A percentile compares a stretch with the other conserved stretches of the same genome.
phyloP scores from a whole-genome alignment of 2,329 filamentous ascomycete genomes.

The Penicillium sp. region DNA sequence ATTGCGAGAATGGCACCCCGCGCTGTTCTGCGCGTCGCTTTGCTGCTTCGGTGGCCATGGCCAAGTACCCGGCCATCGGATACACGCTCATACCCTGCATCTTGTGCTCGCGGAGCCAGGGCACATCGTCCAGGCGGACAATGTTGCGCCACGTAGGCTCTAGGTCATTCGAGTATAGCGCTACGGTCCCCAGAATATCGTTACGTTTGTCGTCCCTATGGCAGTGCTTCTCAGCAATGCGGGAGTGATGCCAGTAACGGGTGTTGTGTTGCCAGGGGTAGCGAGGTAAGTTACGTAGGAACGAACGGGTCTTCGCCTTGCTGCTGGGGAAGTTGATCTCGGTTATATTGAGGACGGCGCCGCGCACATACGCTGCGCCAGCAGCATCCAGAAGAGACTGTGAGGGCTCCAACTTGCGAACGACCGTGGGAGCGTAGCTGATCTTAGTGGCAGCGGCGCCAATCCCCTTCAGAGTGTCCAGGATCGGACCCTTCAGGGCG shows the following conservation, averaged over 20 bases:
- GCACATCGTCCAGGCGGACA: conserved; percentile 25
- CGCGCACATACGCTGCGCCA: conserved; percentile 20
- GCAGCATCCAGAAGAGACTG: conserved; percentile 26
- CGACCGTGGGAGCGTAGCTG: conserved; percentile 25
- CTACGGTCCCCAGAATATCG: conserved; percentile 29
- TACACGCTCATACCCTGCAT: conserved; percentile 35
- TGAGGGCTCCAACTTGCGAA: conserved; percentile 26
- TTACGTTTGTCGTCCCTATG: conserved; percentile 23
- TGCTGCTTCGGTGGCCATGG: conserved; percentile 38
- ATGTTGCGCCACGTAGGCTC: conserved; percentile 32
- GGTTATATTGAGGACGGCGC: conserved; percentile 17
- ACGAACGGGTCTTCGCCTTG: conserved; percentile 14
- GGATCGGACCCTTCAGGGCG: conserved; percentile 35
- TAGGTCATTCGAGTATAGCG: conserved; percentile 28
- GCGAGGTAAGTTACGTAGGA: conserved; percentile 38
- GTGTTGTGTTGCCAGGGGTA: conserved; percentile 55
- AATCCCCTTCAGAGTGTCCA: conserved; percentile 28
- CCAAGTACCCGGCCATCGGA: conserved; percentile 30
- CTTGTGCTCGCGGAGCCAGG: conserved; percentile 33
- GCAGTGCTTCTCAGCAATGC: conserved; percentile 36
- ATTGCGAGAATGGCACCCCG: conserved; percentile 42
- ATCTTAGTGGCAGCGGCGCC: conserved; percentile 15
- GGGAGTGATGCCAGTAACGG: conserved; percentile 47
- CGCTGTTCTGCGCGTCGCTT: conserved; percentile 28
- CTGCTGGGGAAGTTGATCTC: conserved; percentile 22